phyloP scores from a whole-genome alignment of 23 red algal species.

The Chondrus crispus region DNA sequence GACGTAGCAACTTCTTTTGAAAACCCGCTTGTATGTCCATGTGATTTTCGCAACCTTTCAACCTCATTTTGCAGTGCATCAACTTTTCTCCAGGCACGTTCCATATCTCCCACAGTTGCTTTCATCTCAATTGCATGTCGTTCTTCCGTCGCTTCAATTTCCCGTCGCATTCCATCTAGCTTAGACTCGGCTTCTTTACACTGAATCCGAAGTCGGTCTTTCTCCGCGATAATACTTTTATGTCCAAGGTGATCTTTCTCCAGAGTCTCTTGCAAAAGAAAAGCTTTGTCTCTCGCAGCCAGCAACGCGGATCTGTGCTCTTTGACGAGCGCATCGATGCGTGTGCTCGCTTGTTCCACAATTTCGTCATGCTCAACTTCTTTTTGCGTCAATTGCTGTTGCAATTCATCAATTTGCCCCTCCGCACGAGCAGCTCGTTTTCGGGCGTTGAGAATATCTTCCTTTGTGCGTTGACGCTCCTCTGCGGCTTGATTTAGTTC shows the following conservation, averaged over 20 bases:
- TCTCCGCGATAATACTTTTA: background rate
- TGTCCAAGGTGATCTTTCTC: background rate
- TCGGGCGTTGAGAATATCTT: background rate
- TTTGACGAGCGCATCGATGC: constrained; percentile 7
- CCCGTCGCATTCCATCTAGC: background rate
- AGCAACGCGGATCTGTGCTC: background rate
- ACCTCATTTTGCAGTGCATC: background rate
- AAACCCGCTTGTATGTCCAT: too few relatives aligned
- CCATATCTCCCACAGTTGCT: too few relatives aligned
- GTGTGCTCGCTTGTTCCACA: background rate
- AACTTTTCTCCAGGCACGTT: background rate
- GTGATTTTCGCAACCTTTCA: background rate
- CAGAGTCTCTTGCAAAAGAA: background rate
- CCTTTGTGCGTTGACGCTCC: background rate
- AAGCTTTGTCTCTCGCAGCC: background rate
- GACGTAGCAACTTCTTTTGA: too few relatives aligned
- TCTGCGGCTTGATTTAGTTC: background rate
- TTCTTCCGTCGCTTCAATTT: background rate
- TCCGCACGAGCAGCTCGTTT: constrained; percentile 56
- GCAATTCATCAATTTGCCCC: background rate
- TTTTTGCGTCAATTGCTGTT: background rate
- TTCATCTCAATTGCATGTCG: background rate
- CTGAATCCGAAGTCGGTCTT: background rate
- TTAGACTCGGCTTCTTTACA: background rate
- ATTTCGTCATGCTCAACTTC: background rate